A percentile compares a stretch with the other conserved stretches of the same genome.
Evolutionary conservation across 1,284 basidiomycete species (phyloP).

Genomic region (Meira nashicola): DNA sequence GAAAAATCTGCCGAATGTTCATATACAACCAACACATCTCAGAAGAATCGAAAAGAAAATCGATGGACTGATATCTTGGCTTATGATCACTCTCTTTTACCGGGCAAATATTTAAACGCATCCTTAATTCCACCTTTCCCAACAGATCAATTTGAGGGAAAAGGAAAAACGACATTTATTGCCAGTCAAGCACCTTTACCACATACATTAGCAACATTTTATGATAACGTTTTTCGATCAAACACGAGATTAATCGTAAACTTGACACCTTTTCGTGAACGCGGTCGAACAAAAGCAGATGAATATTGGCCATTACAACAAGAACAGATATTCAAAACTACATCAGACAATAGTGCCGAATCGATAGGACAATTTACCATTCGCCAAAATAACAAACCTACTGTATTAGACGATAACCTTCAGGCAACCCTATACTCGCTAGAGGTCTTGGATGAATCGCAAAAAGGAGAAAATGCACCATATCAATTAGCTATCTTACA

Average conservation of each 20-base stretch:
- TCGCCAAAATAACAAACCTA: neutral
- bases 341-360: neutral
- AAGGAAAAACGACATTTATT: constrained; percentile 62
- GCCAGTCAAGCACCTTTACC: constrained; percentile 91
- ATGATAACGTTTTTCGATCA: constrained; percentile 24
- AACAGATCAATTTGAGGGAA: constrained; percentile 38
- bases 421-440: neutral
- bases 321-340: neutral
- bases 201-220: constrained; percentile 86
- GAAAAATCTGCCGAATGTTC: neutral
- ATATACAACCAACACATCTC: neutral
- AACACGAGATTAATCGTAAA: constrained; percentile 36
- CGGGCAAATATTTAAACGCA: constrained; percentile 40
- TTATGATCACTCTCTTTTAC: constrained; percentile 31
- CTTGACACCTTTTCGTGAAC: constrained; percentile 42
- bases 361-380: neutral
- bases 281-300: constrained; percentile 38
- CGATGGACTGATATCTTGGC: constrained; percentile 8
- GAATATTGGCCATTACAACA: constrained; percentile 37
- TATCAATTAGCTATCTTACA: constrained; percentile 61
- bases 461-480: neutral
- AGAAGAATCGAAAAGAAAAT: neutral
- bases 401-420: neutral
- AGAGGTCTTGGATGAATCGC: neutral
- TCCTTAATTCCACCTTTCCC: constrained; percentile 24